Evolutionary conservation across 139 green algal genomes (phyloP).

Genomic region (Mesotaenium endlicherianum): DNA sequence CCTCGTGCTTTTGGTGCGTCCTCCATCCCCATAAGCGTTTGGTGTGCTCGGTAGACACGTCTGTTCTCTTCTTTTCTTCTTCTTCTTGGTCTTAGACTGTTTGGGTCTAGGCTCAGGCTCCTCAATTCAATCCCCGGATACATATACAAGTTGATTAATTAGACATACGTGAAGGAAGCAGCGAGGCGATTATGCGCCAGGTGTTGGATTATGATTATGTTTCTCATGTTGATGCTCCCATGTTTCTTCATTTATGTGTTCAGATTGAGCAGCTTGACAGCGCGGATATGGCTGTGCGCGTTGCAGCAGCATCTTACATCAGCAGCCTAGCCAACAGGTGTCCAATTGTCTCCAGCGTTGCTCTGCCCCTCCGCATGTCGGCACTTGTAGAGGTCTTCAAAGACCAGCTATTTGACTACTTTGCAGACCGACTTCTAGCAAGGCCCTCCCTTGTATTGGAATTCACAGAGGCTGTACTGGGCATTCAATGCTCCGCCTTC

Average conservation of each 20-base stretch:
- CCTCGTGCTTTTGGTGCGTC: constrained; percentile 5
- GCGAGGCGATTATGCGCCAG: not conserved
- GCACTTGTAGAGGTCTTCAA: constrained; percentile 39
- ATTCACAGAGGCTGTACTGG: constrained; percentile 31
- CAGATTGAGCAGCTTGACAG: constrained; percentile 33
- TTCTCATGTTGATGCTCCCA: not conserved
- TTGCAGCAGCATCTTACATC: not conserved
- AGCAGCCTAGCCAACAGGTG: not conserved
- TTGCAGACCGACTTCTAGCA: constrained; percentile 6
- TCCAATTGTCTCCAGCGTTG: not conserved
- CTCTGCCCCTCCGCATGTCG: not conserved
- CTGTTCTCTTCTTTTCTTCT: not conserved
- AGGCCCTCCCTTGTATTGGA: constrained; percentile 12
- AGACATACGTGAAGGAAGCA: not conserved
- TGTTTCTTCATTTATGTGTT: not conserved
- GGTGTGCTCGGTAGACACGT: not conserved
- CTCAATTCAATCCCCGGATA: not conserved
- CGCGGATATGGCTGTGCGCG: not conserved
- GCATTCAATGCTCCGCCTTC: not conserved
- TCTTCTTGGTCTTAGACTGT: not conserved
- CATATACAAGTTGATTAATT: constrained; percentile 14
- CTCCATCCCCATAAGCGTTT: not conserved
- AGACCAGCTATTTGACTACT: constrained; percentile 35
- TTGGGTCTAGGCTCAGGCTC: not conserved
- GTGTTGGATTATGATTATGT: not conserved